Evolutionary conservation across 1,139 yeast genomes (phyloP).

Genomic region (Geotrichum bryndzae): DNA sequence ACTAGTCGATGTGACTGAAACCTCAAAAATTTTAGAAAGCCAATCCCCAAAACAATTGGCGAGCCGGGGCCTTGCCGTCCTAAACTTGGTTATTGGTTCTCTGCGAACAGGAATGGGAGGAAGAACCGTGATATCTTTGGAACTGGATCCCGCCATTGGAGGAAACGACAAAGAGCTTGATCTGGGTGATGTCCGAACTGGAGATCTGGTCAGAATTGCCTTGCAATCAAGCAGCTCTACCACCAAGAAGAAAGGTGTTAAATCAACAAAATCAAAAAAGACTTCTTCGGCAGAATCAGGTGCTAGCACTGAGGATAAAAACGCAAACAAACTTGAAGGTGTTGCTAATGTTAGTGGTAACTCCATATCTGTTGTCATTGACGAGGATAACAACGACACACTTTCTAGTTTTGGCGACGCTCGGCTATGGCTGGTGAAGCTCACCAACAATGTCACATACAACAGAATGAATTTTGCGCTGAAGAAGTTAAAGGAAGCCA

Average conservation of each 20-base stretch:
- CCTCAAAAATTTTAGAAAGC: conserved; percentile 28
- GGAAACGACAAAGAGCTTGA: conserved; percentile 41
- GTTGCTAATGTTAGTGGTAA: conserved; percentile 51
- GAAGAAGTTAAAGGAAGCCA: conserved; percentile 55
- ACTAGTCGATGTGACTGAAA: conserved; percentile 32
- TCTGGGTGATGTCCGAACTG: conserved; percentile 59
- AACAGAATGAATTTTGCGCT: conserved; percentile 77
- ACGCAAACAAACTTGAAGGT: conserved; percentile 43
- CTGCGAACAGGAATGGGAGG: conserved; percentile 80
- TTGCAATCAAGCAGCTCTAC: conserved; percentile 29
- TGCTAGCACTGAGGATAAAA: neutral
- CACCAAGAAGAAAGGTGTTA: conserved; percentile 19
- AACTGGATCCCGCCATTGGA: conserved; percentile 51
- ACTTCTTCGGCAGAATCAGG: conserved; percentile 18
- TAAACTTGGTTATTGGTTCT: conserved; percentile 55
- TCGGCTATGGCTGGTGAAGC: conserved; percentile 38
- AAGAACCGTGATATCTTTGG: conserved; percentile 60
- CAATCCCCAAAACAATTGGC: conserved; percentile 62
- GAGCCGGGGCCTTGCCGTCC: conserved; percentile 64
- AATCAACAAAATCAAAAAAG: conserved; percentile 21
- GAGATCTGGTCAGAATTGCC: conserved; percentile 52
- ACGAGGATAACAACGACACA: conserved; percentile 43
- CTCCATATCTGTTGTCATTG: conserved; percentile 54
- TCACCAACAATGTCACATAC: conserved; percentile 40
- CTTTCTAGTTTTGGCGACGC: conserved; percentile 27